A percentile compares a stretch with the other conserved stretches of the same genome.
Conservation (phyloP, 345 rosid species). For the Hibiscus trionum region DNA sequence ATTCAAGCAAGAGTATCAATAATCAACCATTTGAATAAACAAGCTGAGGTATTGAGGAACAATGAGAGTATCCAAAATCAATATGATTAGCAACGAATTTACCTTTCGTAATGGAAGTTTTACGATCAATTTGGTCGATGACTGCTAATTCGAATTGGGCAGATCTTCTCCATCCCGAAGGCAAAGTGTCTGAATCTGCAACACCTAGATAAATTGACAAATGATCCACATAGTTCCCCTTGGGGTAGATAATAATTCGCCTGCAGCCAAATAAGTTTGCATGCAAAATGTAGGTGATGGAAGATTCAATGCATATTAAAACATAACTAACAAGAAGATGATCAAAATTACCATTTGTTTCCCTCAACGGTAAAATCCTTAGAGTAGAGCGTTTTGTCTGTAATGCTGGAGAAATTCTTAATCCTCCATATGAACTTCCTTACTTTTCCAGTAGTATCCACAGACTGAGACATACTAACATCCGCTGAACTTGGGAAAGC, state of each 20-base stretch:
- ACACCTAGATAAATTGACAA: slow-evolving; percentile 78
- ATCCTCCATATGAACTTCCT: slow-evolving; percentile 31
- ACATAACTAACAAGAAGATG: slow-evolving; percentile 7
- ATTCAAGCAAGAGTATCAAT: not conserved
- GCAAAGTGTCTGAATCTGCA: slow-evolving; percentile 55
- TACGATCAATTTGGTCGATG: slow-evolving; percentile 51
- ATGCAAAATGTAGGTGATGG: too few relatives aligned
- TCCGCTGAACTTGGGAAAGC: not conserved
- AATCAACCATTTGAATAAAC: not conserved
- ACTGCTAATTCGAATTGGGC: slow-evolving; percentile 70
- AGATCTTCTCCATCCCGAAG: slow-evolving; percentile 80
- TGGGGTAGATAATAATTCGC: slow-evolving; percentile 67
- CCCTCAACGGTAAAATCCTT: slow-evolving; percentile 51
- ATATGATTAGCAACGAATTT: too few relatives aligned
- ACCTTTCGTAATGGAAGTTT: slow-evolving; percentile 20
- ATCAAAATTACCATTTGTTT: slow-evolving; percentile 27
- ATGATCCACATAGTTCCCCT: slow-evolving; percentile 78
- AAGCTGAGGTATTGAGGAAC: not conserved
- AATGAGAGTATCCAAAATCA: not conserved
- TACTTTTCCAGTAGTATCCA: not conserved
- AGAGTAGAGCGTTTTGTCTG: slow-evolving; percentile 26
- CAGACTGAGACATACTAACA: not conserved
- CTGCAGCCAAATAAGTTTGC: slow-evolving; percentile 20
- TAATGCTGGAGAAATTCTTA: slow-evolving; percentile 29
- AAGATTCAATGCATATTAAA: too few relatives aligned